These are phyloP conservation scores for Posidonia oceanica DNA, from an alignment of 116 monocot species.

Conservation along the genomic window DNA sequence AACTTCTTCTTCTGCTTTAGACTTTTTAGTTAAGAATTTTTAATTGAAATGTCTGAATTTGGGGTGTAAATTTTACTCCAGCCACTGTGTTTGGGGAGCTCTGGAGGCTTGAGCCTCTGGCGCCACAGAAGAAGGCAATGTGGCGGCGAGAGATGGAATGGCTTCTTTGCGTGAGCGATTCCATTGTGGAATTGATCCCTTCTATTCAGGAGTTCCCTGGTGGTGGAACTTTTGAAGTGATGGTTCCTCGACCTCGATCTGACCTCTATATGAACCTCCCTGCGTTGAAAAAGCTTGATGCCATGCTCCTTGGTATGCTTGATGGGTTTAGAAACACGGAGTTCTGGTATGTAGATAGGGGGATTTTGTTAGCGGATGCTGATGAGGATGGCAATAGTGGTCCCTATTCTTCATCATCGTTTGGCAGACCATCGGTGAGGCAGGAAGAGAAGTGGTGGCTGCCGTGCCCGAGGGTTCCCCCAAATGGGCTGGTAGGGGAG, in stretches of 20 bases:
- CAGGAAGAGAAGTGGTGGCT: slow-evolving; percentile 99
- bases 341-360: slow-evolving; percentile 89
- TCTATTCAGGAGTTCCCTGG: slow-evolving; percentile 91
- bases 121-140: slow-evolving; percentile 76
- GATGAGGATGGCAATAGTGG: slow-evolving; percentile 32
- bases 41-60: background rate
- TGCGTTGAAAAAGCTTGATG: slow-evolving; percentile 90
- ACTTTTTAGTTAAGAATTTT: background rate
- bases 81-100: slow-evolving; percentile 95
- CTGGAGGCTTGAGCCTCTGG: slow-evolving; percentile 93
- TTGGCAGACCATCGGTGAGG: slow-evolving; percentile 52
- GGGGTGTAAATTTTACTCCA: slow-evolving; percentile 10
- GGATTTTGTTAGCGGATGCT: slow-evolving; percentile 47
- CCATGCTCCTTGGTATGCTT: slow-evolving; percentile 75
- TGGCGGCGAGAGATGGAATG: slow-evolving; percentile 92
- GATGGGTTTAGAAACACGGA: slow-evolving; percentile 78
- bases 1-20: background rate
- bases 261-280: slow-evolving; percentile 94
- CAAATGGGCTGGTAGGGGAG: slow-evolving; percentile 60
- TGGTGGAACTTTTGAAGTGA: slow-evolving; percentile 89
- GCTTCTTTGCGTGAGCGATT: slow-evolving; percentile 77
- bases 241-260: slow-evolving; percentile 64
- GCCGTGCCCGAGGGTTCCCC: slow-evolving; percentile 75
- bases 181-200: slow-evolving; percentile 84
- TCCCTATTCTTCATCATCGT: slow-evolving; percentile 36